Conservation (phyloP, 805 yeast genomes). For the Kodamaea lidongshanica region DNA sequence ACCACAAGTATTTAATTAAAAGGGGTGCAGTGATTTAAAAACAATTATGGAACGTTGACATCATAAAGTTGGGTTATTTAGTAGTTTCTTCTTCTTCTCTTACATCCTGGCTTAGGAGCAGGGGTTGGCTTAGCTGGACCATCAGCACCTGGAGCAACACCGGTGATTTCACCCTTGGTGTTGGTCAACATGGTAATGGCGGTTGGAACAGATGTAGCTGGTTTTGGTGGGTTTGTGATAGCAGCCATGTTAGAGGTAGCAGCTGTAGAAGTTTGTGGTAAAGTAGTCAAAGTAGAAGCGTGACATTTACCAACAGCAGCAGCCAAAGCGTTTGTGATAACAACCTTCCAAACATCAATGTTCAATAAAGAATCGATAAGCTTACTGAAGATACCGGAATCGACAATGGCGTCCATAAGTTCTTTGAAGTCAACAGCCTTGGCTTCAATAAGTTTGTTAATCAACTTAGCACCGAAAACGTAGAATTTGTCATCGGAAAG, state of each 20-base stretch:
- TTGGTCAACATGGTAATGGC: slow-evolving; percentile 1
- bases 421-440: slow-evolving; percentile 23
- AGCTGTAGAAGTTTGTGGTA: slow-evolving; percentile 21
- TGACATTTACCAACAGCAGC: slow-evolving; percentile 37
- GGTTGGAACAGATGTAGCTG: slow-evolving; percentile 8
- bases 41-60: not conserved
- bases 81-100: slow-evolving; percentile 25
- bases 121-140: slow-evolving; percentile 3
- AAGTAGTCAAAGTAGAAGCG: slow-evolving; percentile 20
- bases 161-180: no score
- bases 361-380: slow-evolving; percentile 35
- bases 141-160: slow-evolving; percentile 1
- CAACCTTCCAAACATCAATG: slow-evolving; percentile 32
- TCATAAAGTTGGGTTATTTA: slow-evolving; percentile 6
- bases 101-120: slow-evolving; percentile 14
- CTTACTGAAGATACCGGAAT: slow-evolving; percentile 34
- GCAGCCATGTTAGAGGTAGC: slow-evolving; percentile 12
- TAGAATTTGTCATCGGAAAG: slow-evolving; percentile 33
- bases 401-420: slow-evolving; percentile 23
- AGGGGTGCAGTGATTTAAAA: not conserved
- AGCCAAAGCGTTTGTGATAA: slow-evolving; percentile 37
- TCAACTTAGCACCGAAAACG: slow-evolving; percentile 33
- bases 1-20: not conserved
- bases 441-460: slow-evolving; percentile 23
- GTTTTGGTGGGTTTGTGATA: slow-evolving; percentile 12